phyloP scores from a whole-genome alignment of 306 rosid species.

The Crotalaria pallida region DNA sequence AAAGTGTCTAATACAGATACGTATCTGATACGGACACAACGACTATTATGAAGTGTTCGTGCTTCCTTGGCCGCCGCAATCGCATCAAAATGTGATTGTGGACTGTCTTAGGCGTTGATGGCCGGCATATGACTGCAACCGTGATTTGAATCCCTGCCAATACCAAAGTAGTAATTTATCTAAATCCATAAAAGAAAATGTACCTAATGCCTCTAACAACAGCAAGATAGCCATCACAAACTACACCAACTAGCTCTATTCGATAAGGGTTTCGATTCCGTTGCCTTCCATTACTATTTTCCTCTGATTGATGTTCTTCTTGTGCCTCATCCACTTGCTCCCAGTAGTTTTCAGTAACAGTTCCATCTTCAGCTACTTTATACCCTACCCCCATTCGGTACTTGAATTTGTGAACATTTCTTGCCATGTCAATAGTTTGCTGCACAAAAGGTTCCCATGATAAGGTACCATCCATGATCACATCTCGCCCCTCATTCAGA shows the following conservation, averaged over 20 bases:
- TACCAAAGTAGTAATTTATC: neutral
- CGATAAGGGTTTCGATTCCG: constrained; percentile 54
- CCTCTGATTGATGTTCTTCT: constrained; percentile 17
- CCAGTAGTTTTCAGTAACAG: constrained; percentile 74
- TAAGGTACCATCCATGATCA: constrained; percentile 85
- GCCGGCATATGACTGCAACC: too few species aligned
- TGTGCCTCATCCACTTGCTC: constrained; percentile 46
- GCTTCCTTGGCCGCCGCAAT: too few species aligned
- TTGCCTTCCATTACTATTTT: neutral
- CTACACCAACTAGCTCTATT: constrained; percentile 91
- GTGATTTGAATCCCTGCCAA: neutral
- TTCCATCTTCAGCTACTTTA: constrained; percentile 60
- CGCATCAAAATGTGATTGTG: too few species aligned
- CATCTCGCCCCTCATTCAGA: constrained; percentile 81
- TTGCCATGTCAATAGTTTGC: constrained; percentile 79
- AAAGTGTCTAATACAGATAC: too few species aligned
- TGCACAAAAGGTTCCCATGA: constrained; percentile 87
- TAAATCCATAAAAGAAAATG: neutral
- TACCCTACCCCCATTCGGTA: constrained; percentile 92
- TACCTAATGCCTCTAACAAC: constrained; percentile 90
- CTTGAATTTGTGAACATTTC: constrained; percentile 64
- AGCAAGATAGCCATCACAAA: constrained; percentile 90
- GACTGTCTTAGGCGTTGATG: too few species aligned
- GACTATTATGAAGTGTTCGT: too few species aligned
- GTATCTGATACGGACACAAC: too few species aligned